Percentiles rank a stretch among this genome's conserved stretches.
These are phyloP conservation scores for Alternaria conjuncta DNA, from an alignment of 2,329 filamentous ascomycete genomes.

Conservation along the genomic window DNA sequence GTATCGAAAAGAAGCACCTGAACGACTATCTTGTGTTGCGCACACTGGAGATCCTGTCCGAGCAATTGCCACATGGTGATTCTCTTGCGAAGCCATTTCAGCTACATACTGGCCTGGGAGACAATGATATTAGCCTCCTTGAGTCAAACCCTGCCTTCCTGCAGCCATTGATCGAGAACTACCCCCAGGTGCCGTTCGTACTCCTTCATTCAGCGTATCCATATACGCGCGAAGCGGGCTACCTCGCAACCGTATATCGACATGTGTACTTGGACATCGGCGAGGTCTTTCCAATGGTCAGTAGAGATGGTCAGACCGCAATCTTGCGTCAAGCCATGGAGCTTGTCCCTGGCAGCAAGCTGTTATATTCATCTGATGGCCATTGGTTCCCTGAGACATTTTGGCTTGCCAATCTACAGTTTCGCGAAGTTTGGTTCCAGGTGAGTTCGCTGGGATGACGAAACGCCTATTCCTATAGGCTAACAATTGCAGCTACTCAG, in stretches of 20 bases:
- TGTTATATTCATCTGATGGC: constrained; percentile 81
- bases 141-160: constrained; percentile 77
- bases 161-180: constrained; percentile 73
- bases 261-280: constrained; percentile 86
- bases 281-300: constrained; percentile 80
- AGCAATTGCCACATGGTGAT: constrained; percentile 41
- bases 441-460: constrained; percentile 50
- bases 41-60: constrained; percentile 64
- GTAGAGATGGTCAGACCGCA: constrained; percentile 74
- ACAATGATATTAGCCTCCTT: constrained; percentile 75
- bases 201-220: constrained; percentile 83
- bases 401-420: constrained; percentile 73
- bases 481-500: constrained; percentile 61
- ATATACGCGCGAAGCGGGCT: constrained; percentile 78
- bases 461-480: background rate
- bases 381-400: constrained; percentile 82
- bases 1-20: constrained; percentile 68
- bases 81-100: constrained; percentile 73
- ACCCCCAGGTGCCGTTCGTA: constrained; percentile 74
- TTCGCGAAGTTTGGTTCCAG: constrained; percentile 71
- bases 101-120: constrained; percentile 83
- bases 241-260: constrained; percentile 75
- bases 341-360: constrained; percentile 74
- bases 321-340: constrained; percentile 77
- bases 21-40: constrained; percentile 74